These are phyloP conservation scores for Alternaria triticina DNA, from an alignment of 2,329 filamentous ascomycete species.

Conservation along the genomic window DNA sequence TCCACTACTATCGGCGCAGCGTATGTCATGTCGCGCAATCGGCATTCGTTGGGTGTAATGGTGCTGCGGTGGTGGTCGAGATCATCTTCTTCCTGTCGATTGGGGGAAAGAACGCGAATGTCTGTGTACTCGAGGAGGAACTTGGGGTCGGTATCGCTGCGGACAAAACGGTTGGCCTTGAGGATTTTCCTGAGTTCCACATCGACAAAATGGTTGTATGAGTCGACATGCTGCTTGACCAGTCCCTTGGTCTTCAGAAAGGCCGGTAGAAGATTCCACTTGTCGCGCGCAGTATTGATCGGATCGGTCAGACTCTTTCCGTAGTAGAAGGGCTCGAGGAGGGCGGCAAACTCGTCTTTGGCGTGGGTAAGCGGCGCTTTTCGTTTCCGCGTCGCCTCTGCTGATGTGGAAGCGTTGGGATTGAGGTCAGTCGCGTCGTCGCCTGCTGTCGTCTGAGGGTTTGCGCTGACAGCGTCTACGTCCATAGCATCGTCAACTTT, in stretches of 20 bases:
- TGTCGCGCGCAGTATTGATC: slow-evolving; percentile 78
- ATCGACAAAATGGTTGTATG: slow-evolving; percentile 98
- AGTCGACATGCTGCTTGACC: slow-evolving; percentile 98
- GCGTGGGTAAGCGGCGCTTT: slow-evolving; percentile 35
- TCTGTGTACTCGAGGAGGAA: slow-evolving; percentile 93
- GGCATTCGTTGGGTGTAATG: slow-evolving; percentile 93
- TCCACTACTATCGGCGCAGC: slow-evolving; percentile 93
- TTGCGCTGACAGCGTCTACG: slow-evolving; percentile 11
- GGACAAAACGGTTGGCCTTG: slow-evolving; percentile 84
- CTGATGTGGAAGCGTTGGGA: slow-evolving; percentile 23
- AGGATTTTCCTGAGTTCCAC: slow-evolving; percentile 97
- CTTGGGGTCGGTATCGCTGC: slow-evolving; percentile 88
- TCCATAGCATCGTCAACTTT: slow-evolving; percentile 19
- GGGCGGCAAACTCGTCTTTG: slow-evolving; percentile 64
- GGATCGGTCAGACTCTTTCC: slow-evolving; percentile 71
- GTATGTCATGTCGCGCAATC: slow-evolving; percentile 97
- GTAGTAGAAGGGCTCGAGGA: slow-evolving; percentile 74
- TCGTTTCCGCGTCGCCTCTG: slow-evolving; percentile 38
- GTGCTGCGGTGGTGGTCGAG: slow-evolving; percentile 56
- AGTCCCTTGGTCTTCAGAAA: slow-evolving; percentile 97
- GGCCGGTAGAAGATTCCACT: slow-evolving; percentile 96
- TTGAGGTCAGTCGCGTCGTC: slow-evolving; percentile 23
- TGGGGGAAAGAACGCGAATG: slow-evolving; percentile 83
- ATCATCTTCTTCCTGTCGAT: slow-evolving; percentile 77
- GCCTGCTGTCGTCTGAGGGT: slow-evolving; percentile 8